These are phyloP conservation scores for Spizellomyces sp. DNA, from an alignment of 192 early-diverging fungal genomes.

Conservation along the genomic window DNA sequence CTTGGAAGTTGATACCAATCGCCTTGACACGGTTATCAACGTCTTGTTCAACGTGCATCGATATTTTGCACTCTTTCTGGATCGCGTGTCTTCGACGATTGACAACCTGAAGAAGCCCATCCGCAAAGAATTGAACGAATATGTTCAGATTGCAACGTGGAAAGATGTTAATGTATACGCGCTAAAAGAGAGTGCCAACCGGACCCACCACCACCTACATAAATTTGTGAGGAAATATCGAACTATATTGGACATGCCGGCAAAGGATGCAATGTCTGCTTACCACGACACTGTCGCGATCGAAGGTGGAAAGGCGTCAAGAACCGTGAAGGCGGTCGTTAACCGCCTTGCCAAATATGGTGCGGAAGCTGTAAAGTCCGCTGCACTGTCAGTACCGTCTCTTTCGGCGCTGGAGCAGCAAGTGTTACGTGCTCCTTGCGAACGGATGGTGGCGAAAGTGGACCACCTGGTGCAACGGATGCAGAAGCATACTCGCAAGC, in stretches of 20 bases:
- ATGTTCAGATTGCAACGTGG: constrained; percentile 95
- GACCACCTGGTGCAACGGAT: constrained; percentile 26
- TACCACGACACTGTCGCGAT: constrained; percentile 23
- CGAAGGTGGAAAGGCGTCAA: neutral
- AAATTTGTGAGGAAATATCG: constrained; percentile 90
- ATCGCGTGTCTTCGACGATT: constrained; percentile 59
- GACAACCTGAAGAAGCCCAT: constrained; percentile 70
- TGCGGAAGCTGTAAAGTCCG: too few species aligned
- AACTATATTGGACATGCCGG: constrained; percentile 72
- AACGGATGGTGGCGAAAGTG: constrained; percentile 5
- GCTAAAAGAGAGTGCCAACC: constrained; percentile 82
- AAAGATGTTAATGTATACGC: constrained; percentile 96
- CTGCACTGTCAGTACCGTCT: too few species aligned
- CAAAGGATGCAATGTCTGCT: constrained; percentile 65
- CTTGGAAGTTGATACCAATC: neutral
- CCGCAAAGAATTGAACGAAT: constrained; percentile 85
- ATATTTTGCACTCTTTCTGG: constrained; percentile 81
- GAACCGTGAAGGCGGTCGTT: neutral
- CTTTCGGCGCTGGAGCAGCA: neutral
- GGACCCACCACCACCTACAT: constrained; percentile 87
- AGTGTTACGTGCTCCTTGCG: neutral
- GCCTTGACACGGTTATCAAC: constrained; percentile 26
- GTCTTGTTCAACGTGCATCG: constrained; percentile 72
- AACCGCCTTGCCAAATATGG: too few species aligned
- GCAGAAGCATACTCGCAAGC: constrained; percentile 7